phyloP scores from a whole-genome alignment of 2,329 filamentous ascomycete species.

The Colletotrichum lini region DNA sequence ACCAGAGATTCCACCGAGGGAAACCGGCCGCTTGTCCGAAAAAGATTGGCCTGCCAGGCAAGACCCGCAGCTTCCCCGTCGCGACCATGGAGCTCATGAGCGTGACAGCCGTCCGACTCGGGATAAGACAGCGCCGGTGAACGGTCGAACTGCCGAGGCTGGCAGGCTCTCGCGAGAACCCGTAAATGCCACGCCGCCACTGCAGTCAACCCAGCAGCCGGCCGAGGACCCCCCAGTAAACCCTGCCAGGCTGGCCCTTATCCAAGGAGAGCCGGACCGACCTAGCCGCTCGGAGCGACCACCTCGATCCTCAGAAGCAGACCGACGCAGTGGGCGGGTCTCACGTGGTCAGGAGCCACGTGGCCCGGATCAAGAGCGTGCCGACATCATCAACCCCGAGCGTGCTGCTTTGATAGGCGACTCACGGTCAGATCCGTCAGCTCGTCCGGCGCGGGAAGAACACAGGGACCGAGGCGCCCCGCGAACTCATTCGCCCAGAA shows the following conservation, averaged over 20 bases:
- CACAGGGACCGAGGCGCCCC: constrained; percentile 48
- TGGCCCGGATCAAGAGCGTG: constrained; percentile 47
- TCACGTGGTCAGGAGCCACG: constrained; percentile 47
- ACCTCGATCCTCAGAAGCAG: constrained; percentile 31
- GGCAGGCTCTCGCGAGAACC: constrained; percentile 47
- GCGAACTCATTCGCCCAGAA: constrained; percentile 66
- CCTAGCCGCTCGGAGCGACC: constrained; percentile 33
- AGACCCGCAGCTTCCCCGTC: constrained; percentile 53
- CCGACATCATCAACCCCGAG: constrained; percentile 63
- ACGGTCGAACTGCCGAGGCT: constrained; percentile 47
- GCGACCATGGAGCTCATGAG: constrained; percentile 56
- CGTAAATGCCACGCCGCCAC: constrained; percentile 42
- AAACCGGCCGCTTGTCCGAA: constrained; percentile 55
- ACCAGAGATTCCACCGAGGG: constrained; percentile 54
- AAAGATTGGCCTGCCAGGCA: constrained; percentile 53
- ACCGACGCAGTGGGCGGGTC: constrained; percentile 36
- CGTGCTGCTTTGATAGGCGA: constrained; percentile 63
- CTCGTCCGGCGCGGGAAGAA: constrained; percentile 60
- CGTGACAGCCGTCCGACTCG: constrained; percentile 51
- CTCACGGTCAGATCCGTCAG: constrained; percentile 51
- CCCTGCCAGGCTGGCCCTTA: constrained; percentile 67
- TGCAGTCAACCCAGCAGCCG: constrained; percentile 48
- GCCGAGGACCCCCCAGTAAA: constrained; percentile 66
- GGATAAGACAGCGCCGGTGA: constrained; percentile 51
- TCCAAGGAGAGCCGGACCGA: constrained; percentile 51